Base-by-base conservation (phyloP, 345 rosid genomes). In the Xanthoceras sorbifolium region DNA sequence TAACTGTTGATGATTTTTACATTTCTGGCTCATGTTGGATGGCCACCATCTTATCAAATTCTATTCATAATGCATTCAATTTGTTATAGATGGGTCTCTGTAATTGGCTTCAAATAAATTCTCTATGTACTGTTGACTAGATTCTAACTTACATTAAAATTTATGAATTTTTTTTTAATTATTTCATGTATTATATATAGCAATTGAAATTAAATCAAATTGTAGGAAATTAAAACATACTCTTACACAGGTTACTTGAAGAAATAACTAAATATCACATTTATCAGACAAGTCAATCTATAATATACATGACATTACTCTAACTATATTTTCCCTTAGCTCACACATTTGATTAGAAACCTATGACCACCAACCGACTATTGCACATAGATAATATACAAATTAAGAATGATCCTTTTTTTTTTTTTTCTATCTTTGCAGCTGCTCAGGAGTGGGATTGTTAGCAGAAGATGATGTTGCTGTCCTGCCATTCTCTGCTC, bases 401-500 rank as follows among this genome's bases (percentile, higher is more conserved):
- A 71, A 65, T 67, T 14, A 61, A 70, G 44, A 80, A 69, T 61
- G 34, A 69, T 26, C 8, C 22, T 64, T 18, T 52, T 82, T 7
- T 38, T 38, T 36, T 36, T 6, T 6, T 6, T 38, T 8, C 42
- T 70, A 87, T 84, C 92, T 81, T 65, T 89, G 90, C 48, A 84
- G 66, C 79, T 81, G 92, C 61, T 84, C 90, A 1, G 85, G 80
- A 63, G 80, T 29, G 22, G 71, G 74, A 75, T 77, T 82, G 73
- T 86, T 86, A 46, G 87, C 82, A 2, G 80, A 73, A 4, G 91
- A 77, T 1, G 88, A 81, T n/a, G 90, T 78, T 6, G 87, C 82
- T 6, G 85, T 76, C 79, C 87, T 78, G 46, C 87, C 86, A 6
- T 82, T 85, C 34, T 82, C 82, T 0, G 83, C 50, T 23, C 87